phyloP scores from a whole-genome alignment of 2,329 filamentous ascomycete genomes.

The Aureobasidium sp. region DNA sequence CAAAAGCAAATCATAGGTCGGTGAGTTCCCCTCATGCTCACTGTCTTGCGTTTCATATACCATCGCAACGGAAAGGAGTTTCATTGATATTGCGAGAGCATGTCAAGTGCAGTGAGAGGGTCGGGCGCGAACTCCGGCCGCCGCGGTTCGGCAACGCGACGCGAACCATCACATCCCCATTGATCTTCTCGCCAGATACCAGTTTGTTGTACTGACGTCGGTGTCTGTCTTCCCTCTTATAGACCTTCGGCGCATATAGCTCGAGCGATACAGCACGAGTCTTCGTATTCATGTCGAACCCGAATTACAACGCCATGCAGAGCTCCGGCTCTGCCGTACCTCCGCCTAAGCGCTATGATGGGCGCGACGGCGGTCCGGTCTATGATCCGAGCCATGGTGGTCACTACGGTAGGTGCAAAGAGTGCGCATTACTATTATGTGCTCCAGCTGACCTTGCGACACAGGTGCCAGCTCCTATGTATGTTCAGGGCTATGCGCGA shows the following conservation, averaged over 20 bases:
- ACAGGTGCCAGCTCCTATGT: slow-evolving; percentile 63
- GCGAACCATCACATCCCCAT: not conserved
- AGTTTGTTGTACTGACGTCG: not conserved
- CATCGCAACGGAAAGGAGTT: not conserved
- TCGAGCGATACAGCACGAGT: not conserved
- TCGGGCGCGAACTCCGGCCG: not conserved
- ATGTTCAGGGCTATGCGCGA: slow-evolving; percentile 32
- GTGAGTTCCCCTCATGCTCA: not conserved
- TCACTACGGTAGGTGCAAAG: slow-evolving; percentile 39
- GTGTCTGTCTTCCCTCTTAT: not conserved
- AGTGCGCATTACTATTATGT: not conserved
- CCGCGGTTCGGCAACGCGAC: slow-evolving; percentile 4
- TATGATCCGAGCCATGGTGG: slow-evolving; percentile 42
- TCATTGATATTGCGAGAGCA: slow-evolving; percentile 3
- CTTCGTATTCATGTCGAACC: slow-evolving; percentile 1
- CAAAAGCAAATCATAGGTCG: slow-evolving; percentile 4
- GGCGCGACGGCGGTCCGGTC: slow-evolving; percentile 41
- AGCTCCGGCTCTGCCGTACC: slow-evolving; percentile 26
- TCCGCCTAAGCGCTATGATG: slow-evolving; percentile 40
- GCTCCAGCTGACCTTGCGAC: slow-evolving; percentile 4
- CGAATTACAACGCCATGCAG: slow-evolving; percentile 24
- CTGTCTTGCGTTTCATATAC: not conserved
- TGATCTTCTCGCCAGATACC: not conserved
- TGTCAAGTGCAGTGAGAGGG: not conserved
- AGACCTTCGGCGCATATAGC: not conserved